phyloP scores from a whole-genome alignment of 1,139 yeast species.

The Yamadazyma buinensis region DNA sequence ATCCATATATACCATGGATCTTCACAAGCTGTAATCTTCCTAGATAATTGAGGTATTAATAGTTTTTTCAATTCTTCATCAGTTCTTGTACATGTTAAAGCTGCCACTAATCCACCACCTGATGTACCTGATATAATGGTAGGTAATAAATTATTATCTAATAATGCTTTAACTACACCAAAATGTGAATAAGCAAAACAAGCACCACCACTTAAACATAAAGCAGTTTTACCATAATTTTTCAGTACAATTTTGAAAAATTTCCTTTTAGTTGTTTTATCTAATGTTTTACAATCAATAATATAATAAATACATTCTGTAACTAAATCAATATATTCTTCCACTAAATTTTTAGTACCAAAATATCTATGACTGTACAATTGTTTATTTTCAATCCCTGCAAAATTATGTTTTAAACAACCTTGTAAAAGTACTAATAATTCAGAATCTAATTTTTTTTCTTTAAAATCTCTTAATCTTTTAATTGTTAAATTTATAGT shows the following conservation, averaged over 20 bases:
- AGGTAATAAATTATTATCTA: constrained; percentile 66
- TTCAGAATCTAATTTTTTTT: constrained; percentile 36
- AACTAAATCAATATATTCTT: constrained; percentile 53
- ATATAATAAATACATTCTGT: constrained; percentile 45
- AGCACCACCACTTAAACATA: constrained; percentile 78
- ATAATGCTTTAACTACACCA: constrained; percentile 69
- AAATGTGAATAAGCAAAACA: constrained; percentile 75
- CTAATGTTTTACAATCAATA: constrained; percentile 33
- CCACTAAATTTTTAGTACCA: constrained; percentile 66
- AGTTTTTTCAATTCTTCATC: constrained; percentile 58
- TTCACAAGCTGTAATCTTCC: constrained; percentile 68
- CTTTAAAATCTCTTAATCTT: constrained; percentile 38
- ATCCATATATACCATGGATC: constrained; percentile 61
- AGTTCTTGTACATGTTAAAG: constrained; percentile 66
- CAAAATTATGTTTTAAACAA: constrained; percentile 70
- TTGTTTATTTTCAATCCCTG: constrained; percentile 72
- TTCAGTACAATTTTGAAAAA: constrained; percentile 58
- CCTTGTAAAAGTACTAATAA: constrained; percentile 58
- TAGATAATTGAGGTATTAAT: constrained; percentile 59
- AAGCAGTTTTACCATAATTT: constrained; percentile 70
- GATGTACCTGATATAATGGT: constrained; percentile 73
- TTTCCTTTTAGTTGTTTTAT: constrained; percentile 40
- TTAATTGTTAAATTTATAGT: constrained; percentile 50
- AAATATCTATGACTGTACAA: constrained; percentile 71
- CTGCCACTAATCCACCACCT: constrained; percentile 82